Percentiles rank a stretch among this genome's conserved stretches.
Conservation (phyloP, 2,329 filamentous ascomycete species). For the Hypoxylon sp. region DNA sequence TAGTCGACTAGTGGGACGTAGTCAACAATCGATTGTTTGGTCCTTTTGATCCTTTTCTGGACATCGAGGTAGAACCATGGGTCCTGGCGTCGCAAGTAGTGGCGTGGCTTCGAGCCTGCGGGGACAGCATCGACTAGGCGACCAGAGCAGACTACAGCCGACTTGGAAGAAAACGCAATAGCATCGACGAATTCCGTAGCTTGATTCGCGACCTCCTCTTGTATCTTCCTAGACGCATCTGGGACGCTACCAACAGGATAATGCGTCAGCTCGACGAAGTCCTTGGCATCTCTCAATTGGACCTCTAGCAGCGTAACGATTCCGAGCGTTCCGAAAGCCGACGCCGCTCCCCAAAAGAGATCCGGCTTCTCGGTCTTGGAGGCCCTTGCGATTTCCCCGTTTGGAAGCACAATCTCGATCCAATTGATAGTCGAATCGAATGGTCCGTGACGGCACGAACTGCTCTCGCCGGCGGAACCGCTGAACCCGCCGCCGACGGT, state of each 20-base stretch:
- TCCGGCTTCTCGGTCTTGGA: slow-evolving; percentile 69
- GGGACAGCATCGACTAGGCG: slow-evolving; percentile 66
- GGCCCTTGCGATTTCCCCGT: slow-evolving; percentile 69
- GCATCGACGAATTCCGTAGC: slow-evolving; percentile 77
- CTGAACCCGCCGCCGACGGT: slow-evolving; percentile 78
- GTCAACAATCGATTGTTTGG: slow-evolving; percentile 59
- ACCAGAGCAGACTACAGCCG: slow-evolving; percentile 73
- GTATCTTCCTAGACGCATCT: slow-evolving; percentile 61
- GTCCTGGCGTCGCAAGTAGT: slow-evolving; percentile 72
- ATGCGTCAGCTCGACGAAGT: slow-evolving; percentile 72
- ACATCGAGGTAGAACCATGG: slow-evolving; percentile 83
- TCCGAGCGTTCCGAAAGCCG: slow-evolving; percentile 77
- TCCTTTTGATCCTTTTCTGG: slow-evolving; percentile 56
- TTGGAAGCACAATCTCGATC: slow-evolving; percentile 75
- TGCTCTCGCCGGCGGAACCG: slow-evolving; percentile 77
- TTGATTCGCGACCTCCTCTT: slow-evolving; percentile 58
- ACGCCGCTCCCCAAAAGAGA: slow-evolving; percentile 75
- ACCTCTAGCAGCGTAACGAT: slow-evolving; percentile 75
- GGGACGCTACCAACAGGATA: slow-evolving; percentile 60
- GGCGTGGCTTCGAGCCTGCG: slow-evolving; percentile 53
- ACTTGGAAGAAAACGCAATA: slow-evolving; percentile 71
- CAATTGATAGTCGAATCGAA: slow-evolving; percentile 74
- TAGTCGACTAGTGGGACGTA: slow-evolving; percentile 75
- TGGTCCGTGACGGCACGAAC: slow-evolving; percentile 75
- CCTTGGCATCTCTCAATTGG: slow-evolving; percentile 67